These are phyloP conservation scores for Penicillium hesseltinei DNA, from an alignment of 2,329 filamentous ascomycete species.

Conservation along the genomic window DNA sequence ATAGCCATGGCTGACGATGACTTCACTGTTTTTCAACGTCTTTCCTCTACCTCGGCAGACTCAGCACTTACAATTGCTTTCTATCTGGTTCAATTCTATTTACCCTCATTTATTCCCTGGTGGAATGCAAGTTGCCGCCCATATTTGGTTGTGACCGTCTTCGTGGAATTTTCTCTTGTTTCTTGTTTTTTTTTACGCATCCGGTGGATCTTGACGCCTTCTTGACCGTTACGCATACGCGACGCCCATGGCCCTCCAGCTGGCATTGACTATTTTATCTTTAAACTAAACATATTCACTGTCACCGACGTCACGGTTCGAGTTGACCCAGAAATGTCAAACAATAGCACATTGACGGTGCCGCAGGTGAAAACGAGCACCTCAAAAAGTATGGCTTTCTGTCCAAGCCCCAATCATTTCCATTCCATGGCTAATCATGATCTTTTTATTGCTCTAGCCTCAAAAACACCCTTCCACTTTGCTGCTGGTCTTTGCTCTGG, in stretches of 20 bases:
- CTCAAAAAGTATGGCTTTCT: constrained; percentile 29
- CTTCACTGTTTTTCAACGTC: constrained; percentile 5
- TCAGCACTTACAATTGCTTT: background rate
- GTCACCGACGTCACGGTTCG: background rate
- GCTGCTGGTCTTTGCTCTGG: constrained; percentile 83
- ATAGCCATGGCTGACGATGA: constrained; percentile 4
- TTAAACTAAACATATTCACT: background rate
- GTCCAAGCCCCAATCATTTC: background rate
- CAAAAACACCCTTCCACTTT: constrained; percentile 70
- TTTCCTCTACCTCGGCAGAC: background rate
- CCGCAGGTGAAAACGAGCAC: constrained; percentile 30
- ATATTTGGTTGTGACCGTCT: background rate
- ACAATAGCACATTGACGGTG: constrained; percentile 30
- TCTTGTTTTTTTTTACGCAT: constrained; percentile 4
- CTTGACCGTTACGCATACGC: background rate
- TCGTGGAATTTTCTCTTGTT: background rate
- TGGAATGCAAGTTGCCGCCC: background rate
- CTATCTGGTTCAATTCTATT: background rate
- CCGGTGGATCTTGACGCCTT: background rate
- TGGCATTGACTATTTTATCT: constrained; percentile 9
- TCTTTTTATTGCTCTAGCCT: constrained; percentile 26
- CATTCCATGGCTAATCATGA: background rate
- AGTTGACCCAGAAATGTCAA: constrained; percentile 28
- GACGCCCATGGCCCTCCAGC: constrained; percentile 10
- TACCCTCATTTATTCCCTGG: background rate